Evolutionary conservation across 495 filamentous ascomycete genomes (phyloP).

Genomic region (Podospora didyma): DNA sequence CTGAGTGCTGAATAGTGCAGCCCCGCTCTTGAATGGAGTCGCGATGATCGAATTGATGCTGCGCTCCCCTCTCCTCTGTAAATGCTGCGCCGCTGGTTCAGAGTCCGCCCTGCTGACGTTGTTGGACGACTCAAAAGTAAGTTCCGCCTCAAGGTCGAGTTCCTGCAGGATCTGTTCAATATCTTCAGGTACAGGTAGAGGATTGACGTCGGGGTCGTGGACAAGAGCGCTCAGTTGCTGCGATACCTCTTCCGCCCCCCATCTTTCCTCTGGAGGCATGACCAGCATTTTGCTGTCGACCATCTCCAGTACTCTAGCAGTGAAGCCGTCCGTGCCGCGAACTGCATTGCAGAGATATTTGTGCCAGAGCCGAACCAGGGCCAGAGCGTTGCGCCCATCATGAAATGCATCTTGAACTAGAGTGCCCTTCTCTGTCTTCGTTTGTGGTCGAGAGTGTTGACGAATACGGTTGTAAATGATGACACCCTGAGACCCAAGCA

Average conservation of each 20-base stretch:
- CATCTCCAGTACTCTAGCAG: slow-evolving; percentile 10
- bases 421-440: slow-evolving; percentile 2
- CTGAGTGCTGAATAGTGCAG: neutral
- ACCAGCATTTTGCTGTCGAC: slow-evolving; percentile 22
- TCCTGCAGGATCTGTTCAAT: slow-evolving; percentile 1
- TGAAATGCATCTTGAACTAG: too few species aligned
- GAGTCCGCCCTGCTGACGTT: slow-evolving; percentile 4
- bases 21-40: slow-evolving; percentile 4
- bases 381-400: slow-evolving; percentile 4
- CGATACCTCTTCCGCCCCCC: slow-evolving; percentile 9
- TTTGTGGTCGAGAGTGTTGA: slow-evolving; percentile 5
- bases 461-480: slow-evolving; percentile 22
- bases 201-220: neutral
- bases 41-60: neutral
- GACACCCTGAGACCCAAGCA: slow-evolving; percentile 28
- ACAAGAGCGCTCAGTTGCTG: slow-evolving; percentile 13
- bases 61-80: neutral
- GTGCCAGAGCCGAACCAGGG: slow-evolving; percentile 25
- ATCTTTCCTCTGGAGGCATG: slow-evolving; percentile 4
- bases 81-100: neutral
- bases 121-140: neutral
- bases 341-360: slow-evolving; percentile 11
- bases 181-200: neutral
- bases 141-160: slow-evolving; percentile 1
- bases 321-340: slow-evolving; percentile 10